Conservation (phyloP, 2,329 filamentous ascomycete genomes). For the Aspergillus oerlinghausenensis region DNA sequence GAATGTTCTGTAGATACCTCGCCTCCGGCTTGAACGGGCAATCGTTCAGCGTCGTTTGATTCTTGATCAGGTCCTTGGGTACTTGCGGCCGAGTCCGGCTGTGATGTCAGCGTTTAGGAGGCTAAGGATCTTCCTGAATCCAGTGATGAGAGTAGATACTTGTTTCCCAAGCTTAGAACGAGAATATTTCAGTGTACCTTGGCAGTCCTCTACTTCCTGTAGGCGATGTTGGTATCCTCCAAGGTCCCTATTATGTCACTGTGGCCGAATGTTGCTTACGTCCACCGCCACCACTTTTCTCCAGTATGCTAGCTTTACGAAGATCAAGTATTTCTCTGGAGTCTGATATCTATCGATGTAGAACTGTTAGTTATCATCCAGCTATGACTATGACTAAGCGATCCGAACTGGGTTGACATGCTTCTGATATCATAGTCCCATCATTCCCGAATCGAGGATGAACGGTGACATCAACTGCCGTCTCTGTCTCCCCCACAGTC, state of each 20-base stretch:
- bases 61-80: background rate
- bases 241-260: too few relatives aligned
- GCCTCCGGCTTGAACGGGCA: too few relatives aligned
- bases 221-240: too few relatives aligned
- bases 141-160: background rate
- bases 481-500: too few relatives aligned
- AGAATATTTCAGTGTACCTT: background rate
- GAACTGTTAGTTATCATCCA: too few relatives aligned
- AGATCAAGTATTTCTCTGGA: too few relatives aligned
- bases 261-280: background rate
- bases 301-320: background rate
- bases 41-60: too few relatives aligned
- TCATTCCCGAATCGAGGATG: slow-evolving; percentile 1
- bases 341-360: background rate
- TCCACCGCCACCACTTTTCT: background rate
- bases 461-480: slow-evolving; percentile 9
- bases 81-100: background rate
- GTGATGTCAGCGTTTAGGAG: too few relatives aligned
- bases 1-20: too few relatives aligned
- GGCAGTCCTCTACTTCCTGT: too few relatives aligned
- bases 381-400: background rate
- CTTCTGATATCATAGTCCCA: slow-evolving; percentile 11
- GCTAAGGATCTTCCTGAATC: too few relatives aligned
- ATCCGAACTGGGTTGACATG: background rate
- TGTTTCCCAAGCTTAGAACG: background rate